Conservation (phyloP, 2,329 filamentous ascomycete species). For the Colletotrichum lentis region DNA sequence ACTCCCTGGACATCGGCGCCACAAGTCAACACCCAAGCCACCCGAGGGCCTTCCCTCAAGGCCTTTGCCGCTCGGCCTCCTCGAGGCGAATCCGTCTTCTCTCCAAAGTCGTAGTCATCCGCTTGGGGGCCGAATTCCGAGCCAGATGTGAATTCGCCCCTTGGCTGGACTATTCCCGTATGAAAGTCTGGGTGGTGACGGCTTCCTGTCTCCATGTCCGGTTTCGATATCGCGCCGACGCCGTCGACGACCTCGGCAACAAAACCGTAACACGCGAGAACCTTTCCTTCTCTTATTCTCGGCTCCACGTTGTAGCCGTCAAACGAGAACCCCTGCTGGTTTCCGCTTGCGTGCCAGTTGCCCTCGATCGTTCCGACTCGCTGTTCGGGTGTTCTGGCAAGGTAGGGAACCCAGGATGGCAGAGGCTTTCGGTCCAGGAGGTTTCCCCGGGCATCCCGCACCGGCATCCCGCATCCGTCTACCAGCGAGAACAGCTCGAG, state of each 20-base stretch:
- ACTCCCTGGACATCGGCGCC: constrained; percentile 2
- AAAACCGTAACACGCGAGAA: constrained; percentile 5
- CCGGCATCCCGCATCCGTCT: constrained; percentile 3
- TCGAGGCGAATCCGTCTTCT: not conserved
- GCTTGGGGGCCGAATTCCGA: not conserved
- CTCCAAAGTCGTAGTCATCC: not conserved
- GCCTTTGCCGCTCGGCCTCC: not conserved
- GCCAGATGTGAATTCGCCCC: too few species aligned
- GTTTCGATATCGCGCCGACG: constrained; percentile 1
- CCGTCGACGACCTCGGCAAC: constrained; percentile 14
- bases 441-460: constrained; percentile 2
- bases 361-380: constrained; percentile 9
- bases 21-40: not conserved
- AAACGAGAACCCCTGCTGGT: not conserved
- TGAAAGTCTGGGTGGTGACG: not conserved
- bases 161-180: constrained; percentile 10
- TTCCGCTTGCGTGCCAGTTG: constrained; percentile 8
- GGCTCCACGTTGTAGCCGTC: constrained; percentile 5
- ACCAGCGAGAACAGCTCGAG: constrained; percentile 27
- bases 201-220: not conserved
- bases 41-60: not conserved
- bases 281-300: not conserved
- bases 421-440: not conserved
- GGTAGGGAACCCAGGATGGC: constrained; percentile 16
- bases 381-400: not conserved